Conservation (phyloP, 306 rosid species). For the Rosa chinensis region DNA sequence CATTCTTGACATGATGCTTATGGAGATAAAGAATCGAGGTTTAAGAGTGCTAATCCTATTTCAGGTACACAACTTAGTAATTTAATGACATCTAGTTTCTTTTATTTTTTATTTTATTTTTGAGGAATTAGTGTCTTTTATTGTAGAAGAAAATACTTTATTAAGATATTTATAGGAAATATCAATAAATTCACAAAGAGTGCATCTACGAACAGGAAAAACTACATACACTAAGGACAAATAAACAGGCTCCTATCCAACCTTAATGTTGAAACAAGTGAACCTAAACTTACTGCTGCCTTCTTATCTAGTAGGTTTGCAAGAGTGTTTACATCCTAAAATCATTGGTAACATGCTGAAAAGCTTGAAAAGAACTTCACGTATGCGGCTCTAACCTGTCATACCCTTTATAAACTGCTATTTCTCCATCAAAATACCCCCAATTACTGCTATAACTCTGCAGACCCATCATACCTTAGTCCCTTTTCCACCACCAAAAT, state of each 20-base stretch:
- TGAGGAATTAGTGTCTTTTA: slow-evolving; percentile 5
- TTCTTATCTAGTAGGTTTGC: background rate
- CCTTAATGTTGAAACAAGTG: background rate
- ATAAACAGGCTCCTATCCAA: background rate
- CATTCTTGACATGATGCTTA: slow-evolving; percentile 83
- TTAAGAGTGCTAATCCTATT: slow-evolving; percentile 67
- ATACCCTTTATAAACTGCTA: background rate
- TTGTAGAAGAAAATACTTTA: background rate
- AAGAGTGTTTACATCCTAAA: background rate
- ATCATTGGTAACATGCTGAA: background rate
- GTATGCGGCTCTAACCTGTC: background rate
- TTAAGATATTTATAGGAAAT: background rate
- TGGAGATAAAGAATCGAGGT: slow-evolving; percentile 57
- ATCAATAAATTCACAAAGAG: background rate
- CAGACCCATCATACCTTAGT: background rate
- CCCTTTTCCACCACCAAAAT: background rate
- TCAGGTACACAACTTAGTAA: slow-evolving; percentile 52
- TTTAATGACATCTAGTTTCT: background rate
- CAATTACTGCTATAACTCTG: background rate
- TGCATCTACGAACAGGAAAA: background rate
- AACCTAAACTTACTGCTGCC: background rate
- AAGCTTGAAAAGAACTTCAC: background rate
- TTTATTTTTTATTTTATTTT: too few species aligned
- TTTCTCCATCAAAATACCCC: background rate
- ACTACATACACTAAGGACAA: background rate